These are phyloP conservation scores for Amorphotheca resinae DNA, from an alignment of 495 filamentous ascomycete genomes.

Conservation along the genomic window DNA sequence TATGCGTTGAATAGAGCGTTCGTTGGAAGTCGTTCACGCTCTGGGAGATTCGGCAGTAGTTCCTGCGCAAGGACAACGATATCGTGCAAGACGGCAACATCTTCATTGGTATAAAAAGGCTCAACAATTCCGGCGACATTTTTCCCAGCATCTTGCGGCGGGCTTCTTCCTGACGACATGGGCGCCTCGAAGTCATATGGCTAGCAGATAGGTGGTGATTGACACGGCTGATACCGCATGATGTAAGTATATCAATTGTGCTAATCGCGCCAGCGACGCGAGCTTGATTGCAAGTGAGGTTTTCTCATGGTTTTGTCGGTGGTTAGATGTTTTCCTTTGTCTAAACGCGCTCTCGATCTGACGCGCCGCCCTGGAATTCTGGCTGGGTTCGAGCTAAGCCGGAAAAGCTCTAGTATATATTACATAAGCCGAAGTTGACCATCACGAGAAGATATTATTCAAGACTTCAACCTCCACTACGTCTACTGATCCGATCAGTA, in stretches of 20 bases:
- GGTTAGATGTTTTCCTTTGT: neutral
- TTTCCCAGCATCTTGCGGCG: conserved; percentile 16
- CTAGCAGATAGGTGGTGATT: neutral
- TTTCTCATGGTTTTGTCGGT: neutral
- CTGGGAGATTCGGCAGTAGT: conserved; percentile 38
- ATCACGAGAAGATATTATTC: too few species aligned
- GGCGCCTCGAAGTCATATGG: conserved; percentile 11
- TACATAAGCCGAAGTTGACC: too few species aligned
- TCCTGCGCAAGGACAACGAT: conserved; percentile 61
- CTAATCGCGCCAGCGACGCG: neutral
- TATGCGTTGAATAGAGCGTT: conserved; percentile 73
- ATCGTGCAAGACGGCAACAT: conserved; percentile 65
- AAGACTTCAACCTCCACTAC: too few species aligned
- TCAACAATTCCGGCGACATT: conserved; percentile 6
- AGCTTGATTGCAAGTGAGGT: neutral
- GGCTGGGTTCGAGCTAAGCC: too few species aligned
- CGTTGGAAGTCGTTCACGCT: conserved; percentile 53
- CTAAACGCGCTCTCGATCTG: neutral
- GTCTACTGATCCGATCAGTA: too few species aligned
- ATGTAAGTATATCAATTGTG: neutral
- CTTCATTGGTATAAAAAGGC: conserved; percentile 53
- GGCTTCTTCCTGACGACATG: conserved; percentile 17
- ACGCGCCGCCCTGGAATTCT: neutral
- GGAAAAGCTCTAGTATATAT: too few species aligned
- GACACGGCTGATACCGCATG: neutral